Conservation (phyloP, 2,329 filamentous ascomycete species). For the Clathrospora elynae region DNA sequence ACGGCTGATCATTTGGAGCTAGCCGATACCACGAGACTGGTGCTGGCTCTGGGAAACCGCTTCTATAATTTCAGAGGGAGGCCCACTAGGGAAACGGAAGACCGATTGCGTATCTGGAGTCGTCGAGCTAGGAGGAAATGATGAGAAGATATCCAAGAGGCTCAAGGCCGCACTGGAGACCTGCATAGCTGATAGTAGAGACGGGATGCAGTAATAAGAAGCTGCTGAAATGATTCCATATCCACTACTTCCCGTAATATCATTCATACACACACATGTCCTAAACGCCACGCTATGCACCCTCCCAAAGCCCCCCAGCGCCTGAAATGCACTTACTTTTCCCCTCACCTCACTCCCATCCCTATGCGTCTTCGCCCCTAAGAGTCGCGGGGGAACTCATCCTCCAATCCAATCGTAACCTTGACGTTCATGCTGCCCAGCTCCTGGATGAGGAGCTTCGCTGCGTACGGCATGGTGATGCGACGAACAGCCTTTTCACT, state of each 20-base stretch:
- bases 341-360: neutral
- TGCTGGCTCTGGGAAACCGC: conserved; percentile 34
- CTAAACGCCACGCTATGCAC: conserved; percentile 30
- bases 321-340: conserved; percentile 4
- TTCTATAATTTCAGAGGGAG: conserved; percentile 21
- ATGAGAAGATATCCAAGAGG: conserved; percentile 1
- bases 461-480: conserved; percentile 97
- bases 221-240: neutral
- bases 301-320: conserved; percentile 1
- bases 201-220: no score
- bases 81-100: conserved; percentile 19
- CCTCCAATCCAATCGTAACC: conserved; percentile 84
- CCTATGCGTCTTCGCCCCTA: conserved; percentile 1
- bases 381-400: conserved; percentile 74
- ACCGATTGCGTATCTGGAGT: conserved; percentile 23
- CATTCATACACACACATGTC: no score
- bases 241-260: no score
- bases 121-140: conserved; percentile 13
- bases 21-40: conserved; percentile 47
- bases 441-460: conserved; percentile 94
- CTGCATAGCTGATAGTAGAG: no score
- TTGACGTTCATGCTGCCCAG: conserved; percentile 99
- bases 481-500: conserved; percentile 81
- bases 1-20: conserved; percentile 48
- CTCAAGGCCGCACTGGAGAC: no score